Base-by-base conservation (phyloP, 441 rosid genomes). In the Adansonia gregorii region DNA sequence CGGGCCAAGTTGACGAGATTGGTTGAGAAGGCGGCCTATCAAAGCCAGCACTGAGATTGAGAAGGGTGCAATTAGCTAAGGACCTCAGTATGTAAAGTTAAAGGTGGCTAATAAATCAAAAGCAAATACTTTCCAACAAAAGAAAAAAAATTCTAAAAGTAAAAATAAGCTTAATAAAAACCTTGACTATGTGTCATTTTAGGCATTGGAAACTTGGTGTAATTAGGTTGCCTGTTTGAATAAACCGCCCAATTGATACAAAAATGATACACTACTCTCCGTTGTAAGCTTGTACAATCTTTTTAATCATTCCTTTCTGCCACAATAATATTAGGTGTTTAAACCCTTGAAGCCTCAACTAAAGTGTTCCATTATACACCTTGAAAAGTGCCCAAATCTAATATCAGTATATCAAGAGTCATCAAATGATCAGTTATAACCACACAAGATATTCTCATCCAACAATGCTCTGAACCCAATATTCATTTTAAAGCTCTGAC, bases 21-120 rank as follows among this genome's bases (percentile, higher is more conserved):
- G 24, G n/a, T 17, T 54, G 75, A 54, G 41, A 35, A 49, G 55
- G 3, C 8, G 14, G 0, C 75, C 8, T 8, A 54, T 72, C 64
- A 52, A 71, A 71, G 45, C 64, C 75, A 72, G 1, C 61, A 72
- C 31, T 39, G 49, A 31, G 41, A 72, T 31, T 51, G 51, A 46
- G 46, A 71, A 15, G 43, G 45, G 46, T 8, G 45, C 46, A 51
- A 70, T 52, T 52, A 35, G 41, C 41, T 35, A 51, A 70, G 61
- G 61, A 51, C 60, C 48, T 4, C 22, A 0, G 49, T 17, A 54
- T n/a, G n/a, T 11, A 73, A 41, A 72, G 65, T 20, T 54, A 70
- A 70, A 52, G 46, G 63, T 4, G 8, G 61, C 61, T 35, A 54
- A 10, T n/a, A 54, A 17, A 31, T 72, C 61, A 20, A 17, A 72